Conservation (phyloP, 805 yeast genomes). For the Ogataea naganishii region DNA sequence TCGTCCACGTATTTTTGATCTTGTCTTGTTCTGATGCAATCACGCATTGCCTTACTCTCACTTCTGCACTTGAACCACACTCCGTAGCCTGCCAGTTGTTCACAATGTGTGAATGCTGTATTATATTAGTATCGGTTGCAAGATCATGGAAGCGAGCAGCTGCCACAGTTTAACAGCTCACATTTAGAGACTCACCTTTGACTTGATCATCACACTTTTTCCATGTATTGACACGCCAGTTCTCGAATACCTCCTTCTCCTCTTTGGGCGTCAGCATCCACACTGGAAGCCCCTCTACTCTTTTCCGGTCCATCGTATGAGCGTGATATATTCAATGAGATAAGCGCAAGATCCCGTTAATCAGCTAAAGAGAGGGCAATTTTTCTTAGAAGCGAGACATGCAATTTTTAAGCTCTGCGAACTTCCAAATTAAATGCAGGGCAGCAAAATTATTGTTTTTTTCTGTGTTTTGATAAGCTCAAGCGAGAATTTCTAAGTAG, state of each 20-base stretch:
- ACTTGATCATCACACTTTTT: slow-evolving; percentile 61
- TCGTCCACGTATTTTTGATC: slow-evolving; percentile 56
- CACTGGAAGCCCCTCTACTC: slow-evolving; percentile 41
- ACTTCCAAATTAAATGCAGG: no score
- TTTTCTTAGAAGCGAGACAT: no score
- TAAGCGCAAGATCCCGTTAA: no score
- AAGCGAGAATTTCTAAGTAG: no score
- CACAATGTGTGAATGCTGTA: slow-evolving; percentile 54
- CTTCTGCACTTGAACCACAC: slow-evolving; percentile 59
- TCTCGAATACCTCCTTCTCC: slow-evolving; percentile 61
- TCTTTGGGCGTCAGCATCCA: slow-evolving; percentile 76
- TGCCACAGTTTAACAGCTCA: not conserved
- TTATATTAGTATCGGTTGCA: not conserved
- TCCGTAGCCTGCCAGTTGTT: slow-evolving; percentile 51
- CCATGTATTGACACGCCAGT: slow-evolving; percentile 63
- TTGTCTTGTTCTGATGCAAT: slow-evolving; percentile 56
- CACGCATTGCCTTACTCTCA: slow-evolving; percentile 49
- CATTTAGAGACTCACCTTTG: slow-evolving; percentile 29
- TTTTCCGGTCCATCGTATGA: slow-evolving; percentile 16
- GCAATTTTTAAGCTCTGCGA: slow-evolving; percentile 1
- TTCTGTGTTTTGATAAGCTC: no score
- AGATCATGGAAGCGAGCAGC: not conserved
- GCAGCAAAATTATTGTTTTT: no score
- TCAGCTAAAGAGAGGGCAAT: no score
- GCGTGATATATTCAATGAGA: no score